Base-by-base conservation (phyloP, 345 rosid species). In the Schrenkiella parvula region DNA sequence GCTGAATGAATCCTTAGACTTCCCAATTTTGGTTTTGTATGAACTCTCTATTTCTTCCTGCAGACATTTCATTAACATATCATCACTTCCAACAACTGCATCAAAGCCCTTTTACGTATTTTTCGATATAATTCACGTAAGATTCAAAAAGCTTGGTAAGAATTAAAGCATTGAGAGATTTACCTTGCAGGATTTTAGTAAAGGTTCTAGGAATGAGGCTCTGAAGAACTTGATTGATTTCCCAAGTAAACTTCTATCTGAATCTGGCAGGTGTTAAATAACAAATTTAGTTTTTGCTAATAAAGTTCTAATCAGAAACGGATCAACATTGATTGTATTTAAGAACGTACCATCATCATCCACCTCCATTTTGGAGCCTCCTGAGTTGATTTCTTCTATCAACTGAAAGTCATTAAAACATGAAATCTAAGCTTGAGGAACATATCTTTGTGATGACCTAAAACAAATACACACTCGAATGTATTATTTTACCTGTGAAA, bases 171-270 rank as follows among this genome's bases (percentile, higher is more conserved):
- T 1, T 43, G 41, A 34, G 73, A 55, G 37, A 11, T 42, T 60
- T 74, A 92, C 96, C 95, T 95, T 95, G 93, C 97, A 89, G 39
- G 93, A 85, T 83, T 86, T 95, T 39, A 92, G 84, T 43, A 92
- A 79, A 47, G 98, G 98, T 60, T 80, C 86, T 78, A 90, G 80
- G 83, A 90, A 92, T 18, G 97, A 86, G 50, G 93, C 85, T 72
- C 91, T 87, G 86, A 95, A 95, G 78, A 76, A 86, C 31, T 64
- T 80, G 68, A 90, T 43, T 50, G 93, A 51, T 54, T 85, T 76
- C 75, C 96, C 92, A 26, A 95, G 88, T 13, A 92, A 83, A 53
- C 89, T 95, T 79, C 75, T 72, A 47, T 88, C 89, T 82, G 84
- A 77, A 72, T 82, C 93, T 91, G 92, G 91, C 64, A 79, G 48